Conservation (phyloP, 345 rosid genomes). For the Rhizophora mangle region DNA sequence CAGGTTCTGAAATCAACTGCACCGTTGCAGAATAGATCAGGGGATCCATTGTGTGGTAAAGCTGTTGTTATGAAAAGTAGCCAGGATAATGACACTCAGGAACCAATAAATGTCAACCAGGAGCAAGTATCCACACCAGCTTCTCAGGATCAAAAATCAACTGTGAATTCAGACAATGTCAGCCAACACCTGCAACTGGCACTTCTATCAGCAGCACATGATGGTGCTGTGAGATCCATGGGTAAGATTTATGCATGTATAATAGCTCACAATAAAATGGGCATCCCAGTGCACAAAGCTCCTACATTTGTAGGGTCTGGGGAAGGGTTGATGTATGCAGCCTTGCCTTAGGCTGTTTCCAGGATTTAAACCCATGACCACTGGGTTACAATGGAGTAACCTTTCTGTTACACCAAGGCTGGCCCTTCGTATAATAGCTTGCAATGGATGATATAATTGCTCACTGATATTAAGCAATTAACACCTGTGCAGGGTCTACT, state of each 20-base stretch:
- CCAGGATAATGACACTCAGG: slow-evolving; percentile 3
- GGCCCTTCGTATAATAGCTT: too few species aligned
- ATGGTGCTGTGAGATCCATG: slow-evolving; percentile 12
- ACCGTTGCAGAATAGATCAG: slow-evolving; percentile 28
- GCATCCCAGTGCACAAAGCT: too few species aligned
- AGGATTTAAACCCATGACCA: too few species aligned
- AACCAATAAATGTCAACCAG: slow-evolving; percentile 14
- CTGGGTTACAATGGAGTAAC: too few species aligned
- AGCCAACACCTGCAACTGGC: slow-evolving; percentile 18
- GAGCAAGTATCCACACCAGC: slow-evolving; percentile 13
- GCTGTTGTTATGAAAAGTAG: slow-evolving; percentile 1
- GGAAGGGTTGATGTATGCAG: too few species aligned
- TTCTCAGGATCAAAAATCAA: slow-evolving; percentile 14
- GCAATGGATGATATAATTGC: slow-evolving; percentile 4
- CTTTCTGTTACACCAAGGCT: too few species aligned
- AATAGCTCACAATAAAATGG: too few species aligned
- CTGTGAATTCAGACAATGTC: slow-evolving; percentile 14
- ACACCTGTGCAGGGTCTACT: slow-evolving; percentile 14
- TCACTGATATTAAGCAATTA: slow-evolving; percentile 8
- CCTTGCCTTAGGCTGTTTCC: too few species aligned
- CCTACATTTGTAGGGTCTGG: too few species aligned
- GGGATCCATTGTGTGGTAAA: slow-evolving; percentile 23
- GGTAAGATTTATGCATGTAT: slow-evolving; percentile 28
- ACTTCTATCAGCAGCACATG: slow-evolving; percentile 14
- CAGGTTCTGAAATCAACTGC: slow-evolving; percentile 42